These are phyloP conservation scores for Talaromyces sp. DNA, from an alignment of 2,329 filamentous ascomycete species.

Conservation along the genomic window DNA sequence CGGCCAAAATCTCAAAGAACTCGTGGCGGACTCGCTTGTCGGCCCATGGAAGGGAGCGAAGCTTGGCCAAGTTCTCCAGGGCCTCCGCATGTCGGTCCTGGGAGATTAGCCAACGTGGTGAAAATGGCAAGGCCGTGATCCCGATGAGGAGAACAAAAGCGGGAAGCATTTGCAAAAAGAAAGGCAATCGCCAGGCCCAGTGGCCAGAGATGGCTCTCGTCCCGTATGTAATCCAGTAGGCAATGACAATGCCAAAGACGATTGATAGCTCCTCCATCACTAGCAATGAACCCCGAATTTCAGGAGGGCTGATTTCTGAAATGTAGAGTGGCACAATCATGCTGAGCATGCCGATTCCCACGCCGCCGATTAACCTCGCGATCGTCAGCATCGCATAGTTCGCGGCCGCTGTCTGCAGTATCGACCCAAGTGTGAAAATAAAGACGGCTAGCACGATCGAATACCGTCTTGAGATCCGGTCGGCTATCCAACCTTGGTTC, in stretches of 20 bases:
- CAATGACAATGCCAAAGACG: conserved; percentile 38
- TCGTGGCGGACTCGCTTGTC: conserved; percentile 52
- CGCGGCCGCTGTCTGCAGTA: conserved; percentile 48
- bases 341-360: conserved; percentile 17
- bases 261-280: conserved; percentile 41
- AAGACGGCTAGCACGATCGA: conserved; percentile 49
- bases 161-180: conserved; percentile 44
- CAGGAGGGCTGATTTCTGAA: conserved; percentile 42
- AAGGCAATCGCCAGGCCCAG: conserved; percentile 46
- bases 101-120: conserved; percentile 51
- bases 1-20: conserved; percentile 47
- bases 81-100: conserved; percentile 47
- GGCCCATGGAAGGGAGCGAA: conserved; percentile 46
- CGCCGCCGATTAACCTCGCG: conserved; percentile 7
- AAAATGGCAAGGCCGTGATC: conserved; percentile 48
- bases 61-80: conserved; percentile 41
- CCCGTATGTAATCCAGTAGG: conserved; percentile 41
- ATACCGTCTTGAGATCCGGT: conserved; percentile 50
- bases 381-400: conserved; percentile 48
- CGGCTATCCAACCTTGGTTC: conserved; percentile 48
- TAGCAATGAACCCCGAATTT: conserved; percentile 38
- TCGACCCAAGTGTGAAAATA: conserved; percentile 49
- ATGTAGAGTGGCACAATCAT: conserved; percentile 44
- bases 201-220: conserved; percentile 41
- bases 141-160: conserved; percentile 33